These are phyloP conservation scores for Arthrobotrys conoides DNA, from an alignment of 2,329 filamentous ascomycete species.

Conservation along the genomic window DNA sequence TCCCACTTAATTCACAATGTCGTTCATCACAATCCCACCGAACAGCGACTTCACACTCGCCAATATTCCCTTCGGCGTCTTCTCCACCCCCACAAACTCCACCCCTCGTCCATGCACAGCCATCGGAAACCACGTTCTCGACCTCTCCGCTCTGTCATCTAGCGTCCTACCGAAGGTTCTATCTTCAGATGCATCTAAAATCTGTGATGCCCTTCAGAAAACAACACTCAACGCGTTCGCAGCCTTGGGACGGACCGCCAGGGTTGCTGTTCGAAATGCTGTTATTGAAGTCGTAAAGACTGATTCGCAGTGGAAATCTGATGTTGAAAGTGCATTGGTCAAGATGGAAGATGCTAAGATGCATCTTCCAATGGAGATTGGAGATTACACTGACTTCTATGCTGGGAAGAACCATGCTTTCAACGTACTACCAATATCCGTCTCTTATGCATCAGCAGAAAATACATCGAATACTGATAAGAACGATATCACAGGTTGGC, in stretches of 20 bases:
- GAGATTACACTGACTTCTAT: slow-evolving; percentile 90
- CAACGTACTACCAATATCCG: slow-evolving; percentile 62
- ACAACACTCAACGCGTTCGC: slow-evolving; percentile 81
- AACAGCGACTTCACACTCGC: slow-evolving; percentile 80
- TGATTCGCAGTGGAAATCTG: slow-evolving; percentile 35
- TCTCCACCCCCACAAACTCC: slow-evolving; percentile 74
- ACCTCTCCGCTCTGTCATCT: slow-evolving; percentile 75
- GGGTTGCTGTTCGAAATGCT: slow-evolving; percentile 51
- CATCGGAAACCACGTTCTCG: slow-evolving; percentile 80
- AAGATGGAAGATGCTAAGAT: slow-evolving; percentile 74
- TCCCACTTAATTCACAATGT: slow-evolving; percentile 27
- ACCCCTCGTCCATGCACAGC: slow-evolving; percentile 77
- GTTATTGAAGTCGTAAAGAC: slow-evolving; percentile 41
- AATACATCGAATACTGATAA: background rate
- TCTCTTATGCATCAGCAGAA: background rate
- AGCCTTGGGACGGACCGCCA: slow-evolving; percentile 77
- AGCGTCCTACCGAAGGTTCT: slow-evolving; percentile 30
- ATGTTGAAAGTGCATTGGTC: slow-evolving; percentile 72
- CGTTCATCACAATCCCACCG: slow-evolving; percentile 71
- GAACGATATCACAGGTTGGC: slow-evolving; percentile 69
- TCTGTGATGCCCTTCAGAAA: slow-evolving; percentile 69
- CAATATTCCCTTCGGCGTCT: slow-evolving; percentile 88
- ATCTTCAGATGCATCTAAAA: slow-evolving; percentile 3
- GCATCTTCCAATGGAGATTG: slow-evolving; percentile 82
- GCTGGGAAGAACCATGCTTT: slow-evolving; percentile 84